Evolutionary conservation across 805 yeast genomes (phyloP).

Genomic region (Jamesozyma gamospora): DNA sequence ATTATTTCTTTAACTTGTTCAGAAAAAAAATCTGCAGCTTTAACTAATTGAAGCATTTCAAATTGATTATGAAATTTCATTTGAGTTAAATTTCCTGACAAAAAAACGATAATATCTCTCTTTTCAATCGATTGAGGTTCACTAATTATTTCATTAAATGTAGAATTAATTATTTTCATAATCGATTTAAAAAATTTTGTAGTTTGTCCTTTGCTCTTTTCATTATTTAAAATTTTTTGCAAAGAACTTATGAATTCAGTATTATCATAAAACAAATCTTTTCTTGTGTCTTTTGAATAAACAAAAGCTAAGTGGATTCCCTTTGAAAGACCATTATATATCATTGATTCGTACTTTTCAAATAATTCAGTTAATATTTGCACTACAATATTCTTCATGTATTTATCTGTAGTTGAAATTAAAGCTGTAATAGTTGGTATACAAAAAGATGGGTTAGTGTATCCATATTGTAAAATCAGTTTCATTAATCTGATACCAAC

Average conservation of each 20-base stretch:
- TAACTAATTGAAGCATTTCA: slow-evolving; percentile 16
- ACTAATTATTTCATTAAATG: slow-evolving; percentile 2
- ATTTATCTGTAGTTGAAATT: slow-evolving; percentile 40
- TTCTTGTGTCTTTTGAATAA: slow-evolving; percentile 23
- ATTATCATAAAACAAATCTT: slow-evolving; percentile 6
- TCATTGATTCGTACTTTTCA: slow-evolving; percentile 60
- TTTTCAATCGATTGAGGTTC: slow-evolving; percentile 1
- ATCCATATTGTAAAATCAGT: slow-evolving; percentile 52
- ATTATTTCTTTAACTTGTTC: slow-evolving; percentile 21
- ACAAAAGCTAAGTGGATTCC: slow-evolving; percentile 49
- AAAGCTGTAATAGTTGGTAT: slow-evolving; percentile 64
- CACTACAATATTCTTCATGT: slow-evolving; percentile 39
- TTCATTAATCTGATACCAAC: slow-evolving; percentile 47
- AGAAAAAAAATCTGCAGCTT: slow-evolving; percentile 11
- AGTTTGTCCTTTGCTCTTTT: slow-evolving; percentile 15
- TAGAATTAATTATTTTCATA: slow-evolving; percentile 8
- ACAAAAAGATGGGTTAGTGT: slow-evolving; percentile 63
- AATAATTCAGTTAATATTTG: slow-evolving; percentile 46
- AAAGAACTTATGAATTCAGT: slow-evolving; percentile 9
- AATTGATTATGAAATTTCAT: slow-evolving; percentile 14
- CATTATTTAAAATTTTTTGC: slow-evolving; percentile 12
- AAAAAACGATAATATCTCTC: slow-evolving; percentile 11
- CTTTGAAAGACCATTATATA: slow-evolving; percentile 53
- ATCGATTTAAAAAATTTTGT: slow-evolving; percentile 12
- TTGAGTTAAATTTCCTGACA: slow-evolving; percentile 15